These are phyloP conservation scores for Backusella psychrophila DNA, from an alignment of 192 early-diverging fungal species.

Conservation along the genomic window DNA sequence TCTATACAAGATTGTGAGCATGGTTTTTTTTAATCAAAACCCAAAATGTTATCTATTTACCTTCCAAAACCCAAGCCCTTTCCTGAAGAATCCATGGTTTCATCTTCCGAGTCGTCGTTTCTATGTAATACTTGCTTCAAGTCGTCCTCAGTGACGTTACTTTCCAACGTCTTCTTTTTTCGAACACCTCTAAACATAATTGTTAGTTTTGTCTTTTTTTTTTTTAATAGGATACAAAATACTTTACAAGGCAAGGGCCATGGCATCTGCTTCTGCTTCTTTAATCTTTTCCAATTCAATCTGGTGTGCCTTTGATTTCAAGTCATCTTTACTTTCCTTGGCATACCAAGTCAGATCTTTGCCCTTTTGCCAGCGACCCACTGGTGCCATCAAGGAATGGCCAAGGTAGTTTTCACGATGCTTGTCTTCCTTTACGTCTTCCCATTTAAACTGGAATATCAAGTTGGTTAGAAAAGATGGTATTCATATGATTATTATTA, in stretches of 20 bases:
- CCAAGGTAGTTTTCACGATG: slow-evolving; percentile 85
- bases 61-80: slow-evolving; percentile 36
- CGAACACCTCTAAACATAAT: slow-evolving; percentile 38
- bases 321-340: slow-evolving; percentile 46
- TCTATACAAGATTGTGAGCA: background rate
- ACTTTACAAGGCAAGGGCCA: slow-evolving; percentile 55
- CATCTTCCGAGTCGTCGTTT: slow-evolving; percentile 20
- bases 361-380: slow-evolving; percentile 77
- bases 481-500: background rate
- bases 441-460: slow-evolving; percentile 50
- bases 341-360: slow-evolving; percentile 74
- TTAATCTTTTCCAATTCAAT: slow-evolving; percentile 55
- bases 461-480: background rate
- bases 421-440: slow-evolving; percentile 63
- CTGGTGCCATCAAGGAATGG: slow-evolving; percentile 75
- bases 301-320: slow-evolving; percentile 4
- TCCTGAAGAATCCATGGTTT: slow-evolving; percentile 23
- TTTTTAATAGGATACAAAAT: no score
- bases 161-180: slow-evolving; percentile 38
- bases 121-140: slow-evolving; percentile 42
- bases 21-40: no score
- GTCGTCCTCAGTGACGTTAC: slow-evolving; percentile 47
- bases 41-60: slow-evolving; percentile 5
- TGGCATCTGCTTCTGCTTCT: slow-evolving; percentile 57
- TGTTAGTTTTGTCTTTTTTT: background rate